Conservation (phyloP, 306 rosid genomes). For the Dryas octopetala region DNA sequence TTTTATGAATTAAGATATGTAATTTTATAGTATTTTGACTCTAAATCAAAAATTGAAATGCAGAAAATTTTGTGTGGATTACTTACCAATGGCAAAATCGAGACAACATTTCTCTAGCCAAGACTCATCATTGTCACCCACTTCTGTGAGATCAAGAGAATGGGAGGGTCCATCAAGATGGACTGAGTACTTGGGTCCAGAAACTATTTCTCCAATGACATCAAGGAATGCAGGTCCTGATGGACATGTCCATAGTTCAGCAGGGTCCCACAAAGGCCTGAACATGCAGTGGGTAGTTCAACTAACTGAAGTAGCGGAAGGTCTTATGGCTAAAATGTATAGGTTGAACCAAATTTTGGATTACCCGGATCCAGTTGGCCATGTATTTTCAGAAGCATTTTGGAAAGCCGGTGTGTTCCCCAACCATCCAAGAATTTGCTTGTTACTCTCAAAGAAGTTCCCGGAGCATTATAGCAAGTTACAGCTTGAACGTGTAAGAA, state of each 20-base stretch:
- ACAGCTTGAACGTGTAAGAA: slow-evolving; percentile 96
- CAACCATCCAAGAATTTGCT: slow-evolving; percentile 75
- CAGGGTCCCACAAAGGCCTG: slow-evolving; percentile 67
- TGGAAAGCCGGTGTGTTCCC: slow-evolving; percentile 96
- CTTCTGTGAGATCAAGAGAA: slow-evolving; percentile 70
- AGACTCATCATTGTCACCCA: slow-evolving; percentile 78
- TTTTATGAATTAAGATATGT: not conserved
- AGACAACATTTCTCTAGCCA: slow-evolving; percentile 58
- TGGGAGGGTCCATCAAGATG: slow-evolving; percentile 90
- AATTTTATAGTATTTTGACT: slow-evolving; percentile 27
- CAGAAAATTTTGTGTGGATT: slow-evolving; percentile 32
- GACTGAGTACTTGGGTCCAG: slow-evolving; percentile 87
- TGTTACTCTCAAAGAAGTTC: slow-evolving; percentile 88
- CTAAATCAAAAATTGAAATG: slow-evolving; percentile 22
- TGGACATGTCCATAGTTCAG: slow-evolving; percentile 59
- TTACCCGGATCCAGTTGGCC: slow-evolving; percentile 86
- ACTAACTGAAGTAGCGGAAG: slow-evolving; percentile 88
- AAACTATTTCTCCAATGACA: slow-evolving; percentile 61
- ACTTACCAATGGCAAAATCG: slow-evolving; percentile 64
- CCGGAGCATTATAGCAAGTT: slow-evolving; percentile 93
- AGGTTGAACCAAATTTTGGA: slow-evolving; percentile 94
- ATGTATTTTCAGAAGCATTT: slow-evolving; percentile 75
- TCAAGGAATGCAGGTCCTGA: slow-evolving; percentile 63
- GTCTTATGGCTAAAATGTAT: slow-evolving; percentile 98
- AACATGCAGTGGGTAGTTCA: slow-evolving; percentile 92